Percentiles rank a stretch among this genome's conserved stretches.
Conservation (phyloP, 1,284 basidiomycete species). For the Leccinum solheimii region DNA sequence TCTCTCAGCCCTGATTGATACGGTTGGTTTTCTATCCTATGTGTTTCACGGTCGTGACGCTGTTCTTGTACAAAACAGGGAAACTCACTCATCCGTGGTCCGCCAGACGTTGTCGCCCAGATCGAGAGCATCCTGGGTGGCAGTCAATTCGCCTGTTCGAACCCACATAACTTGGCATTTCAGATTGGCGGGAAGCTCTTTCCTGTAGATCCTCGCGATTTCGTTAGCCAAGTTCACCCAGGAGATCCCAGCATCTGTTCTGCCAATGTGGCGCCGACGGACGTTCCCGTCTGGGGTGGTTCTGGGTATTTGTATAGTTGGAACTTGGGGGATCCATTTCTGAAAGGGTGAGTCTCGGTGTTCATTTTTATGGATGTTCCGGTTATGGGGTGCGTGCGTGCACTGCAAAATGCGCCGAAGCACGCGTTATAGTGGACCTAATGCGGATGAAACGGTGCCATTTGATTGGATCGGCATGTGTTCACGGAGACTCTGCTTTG, state of each 20-base stretch:
- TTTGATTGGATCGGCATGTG: neutral
- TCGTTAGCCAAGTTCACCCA: conserved; percentile 42
- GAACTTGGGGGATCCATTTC: conserved; percentile 55
- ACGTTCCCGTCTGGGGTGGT: conserved; percentile 44
- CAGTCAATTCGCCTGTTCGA: conserved; percentile 42
- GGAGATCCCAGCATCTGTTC: conserved; percentile 46
- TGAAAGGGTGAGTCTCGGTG: conserved; percentile 45
- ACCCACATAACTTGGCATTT: conserved; percentile 57
- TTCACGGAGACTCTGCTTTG: neutral
- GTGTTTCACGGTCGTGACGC: neutral
- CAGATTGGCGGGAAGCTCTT: conserved; percentile 64
- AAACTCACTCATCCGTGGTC: conserved; percentile 58
- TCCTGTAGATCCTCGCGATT: conserved; percentile 67
- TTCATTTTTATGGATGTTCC: neutral
- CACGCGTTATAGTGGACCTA: conserved; percentile 11
- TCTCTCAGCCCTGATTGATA: conserved; percentile 39
- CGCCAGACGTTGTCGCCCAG: conserved; percentile 46
- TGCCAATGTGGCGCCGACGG: conserved; percentile 54
- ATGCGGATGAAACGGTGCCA: conserved; percentile 4
- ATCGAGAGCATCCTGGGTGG: conserved; percentile 44
- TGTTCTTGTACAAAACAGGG: conserved; percentile 37
- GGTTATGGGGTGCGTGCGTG: neutral
- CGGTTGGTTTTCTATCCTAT: conserved; percentile 21
- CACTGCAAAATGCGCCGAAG: neutral
- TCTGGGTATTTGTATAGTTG: conserved; percentile 52